These are phyloP conservation scores for Salix dunnii DNA, from an alignment of 345 rosid species.

Conservation along the genomic window DNA sequence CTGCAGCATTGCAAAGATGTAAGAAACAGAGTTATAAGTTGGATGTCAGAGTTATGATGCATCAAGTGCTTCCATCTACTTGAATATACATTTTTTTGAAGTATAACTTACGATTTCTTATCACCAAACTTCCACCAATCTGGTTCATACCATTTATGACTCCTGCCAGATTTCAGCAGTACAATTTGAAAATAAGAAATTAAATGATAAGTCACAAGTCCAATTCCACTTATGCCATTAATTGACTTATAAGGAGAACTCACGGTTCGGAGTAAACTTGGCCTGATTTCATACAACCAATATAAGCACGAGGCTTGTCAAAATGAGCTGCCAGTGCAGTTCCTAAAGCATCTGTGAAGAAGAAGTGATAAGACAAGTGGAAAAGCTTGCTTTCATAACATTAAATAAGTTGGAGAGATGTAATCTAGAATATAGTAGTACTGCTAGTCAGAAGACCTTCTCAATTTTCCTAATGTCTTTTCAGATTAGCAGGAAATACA, in stretches of 20 bases:
- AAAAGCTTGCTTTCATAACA: no score
- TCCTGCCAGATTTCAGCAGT: slow-evolving; percentile 28
- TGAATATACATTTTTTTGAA: background rate
- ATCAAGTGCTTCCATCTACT: background rate
- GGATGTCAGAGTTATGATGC: no score
- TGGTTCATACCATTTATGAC: slow-evolving; percentile 70
- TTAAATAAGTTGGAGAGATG: no score
- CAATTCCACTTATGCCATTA: no score
- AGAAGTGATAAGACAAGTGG: background rate
- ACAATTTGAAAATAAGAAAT: background rate
- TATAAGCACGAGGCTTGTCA: slow-evolving; percentile 63
- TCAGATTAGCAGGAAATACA: no score
- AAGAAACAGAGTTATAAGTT: no score
- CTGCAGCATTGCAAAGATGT: background rate
- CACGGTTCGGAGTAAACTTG: slow-evolving; percentile 72
- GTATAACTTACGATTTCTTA: slow-evolving; percentile 59
- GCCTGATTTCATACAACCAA: slow-evolving; percentile 93
- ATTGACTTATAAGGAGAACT: slow-evolving; percentile 25
- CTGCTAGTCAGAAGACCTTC: background rate
- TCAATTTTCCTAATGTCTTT: background rate
- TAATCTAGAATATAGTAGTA: background rate
- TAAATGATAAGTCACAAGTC: background rate
- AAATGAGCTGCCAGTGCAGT: slow-evolving; percentile 59
- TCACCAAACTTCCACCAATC: slow-evolving; percentile 99
- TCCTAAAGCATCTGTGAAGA: slow-evolving; percentile 57